Evolutionary conservation across 2,329 filamentous ascomycete genomes (phyloP).

Genomic region (Verticillium klebahnii): DNA sequence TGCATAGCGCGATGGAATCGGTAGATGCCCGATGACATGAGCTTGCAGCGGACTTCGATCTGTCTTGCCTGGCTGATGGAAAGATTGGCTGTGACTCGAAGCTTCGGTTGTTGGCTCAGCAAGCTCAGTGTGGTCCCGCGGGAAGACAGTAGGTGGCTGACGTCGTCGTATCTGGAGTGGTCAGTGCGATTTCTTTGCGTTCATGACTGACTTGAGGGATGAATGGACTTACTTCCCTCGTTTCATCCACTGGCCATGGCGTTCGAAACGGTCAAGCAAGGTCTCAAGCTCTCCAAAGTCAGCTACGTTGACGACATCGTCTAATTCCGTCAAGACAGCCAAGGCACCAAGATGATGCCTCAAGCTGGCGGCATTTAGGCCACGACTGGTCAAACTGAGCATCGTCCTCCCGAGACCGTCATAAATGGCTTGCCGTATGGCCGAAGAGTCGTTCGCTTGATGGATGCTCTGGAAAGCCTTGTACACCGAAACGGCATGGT

Average conservation of each 20-base stretch:
- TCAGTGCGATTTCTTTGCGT: background rate
- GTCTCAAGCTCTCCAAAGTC: conserved; percentile 56
- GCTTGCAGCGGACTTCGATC: conserved; percentile 71
- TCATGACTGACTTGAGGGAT: no score
- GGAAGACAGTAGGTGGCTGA: conserved; percentile 75
- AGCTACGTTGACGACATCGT: conserved; percentile 65
- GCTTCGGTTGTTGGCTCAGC: conserved; percentile 63
- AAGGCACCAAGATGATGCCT: conserved; percentile 56
- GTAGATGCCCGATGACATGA: conserved; percentile 70
- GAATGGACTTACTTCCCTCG: conserved; percentile 61
- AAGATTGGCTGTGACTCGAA: conserved; percentile 58
- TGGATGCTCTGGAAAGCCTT: conserved; percentile 76
- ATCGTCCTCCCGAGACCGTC: conserved; percentile 59
- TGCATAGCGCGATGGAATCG: conserved; percentile 78
- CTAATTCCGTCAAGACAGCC: conserved; percentile 74
- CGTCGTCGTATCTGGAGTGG: conserved; percentile 62
- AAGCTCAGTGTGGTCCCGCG: conserved; percentile 79
- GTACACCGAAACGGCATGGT: conserved; percentile 68
- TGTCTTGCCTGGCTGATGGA: conserved; percentile 60
- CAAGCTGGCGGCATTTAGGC: conserved; percentile 45
- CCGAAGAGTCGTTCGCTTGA: conserved; percentile 51
- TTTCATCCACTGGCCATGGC: conserved; percentile 73
- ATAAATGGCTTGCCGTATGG: conserved; percentile 56
- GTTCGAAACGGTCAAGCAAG: conserved; percentile 59
- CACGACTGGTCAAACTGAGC: conserved; percentile 45